Conservation (phyloP, 495 filamentous ascomycete genomes). For the Aspergillus sclerotiicarbonarius region DNA sequence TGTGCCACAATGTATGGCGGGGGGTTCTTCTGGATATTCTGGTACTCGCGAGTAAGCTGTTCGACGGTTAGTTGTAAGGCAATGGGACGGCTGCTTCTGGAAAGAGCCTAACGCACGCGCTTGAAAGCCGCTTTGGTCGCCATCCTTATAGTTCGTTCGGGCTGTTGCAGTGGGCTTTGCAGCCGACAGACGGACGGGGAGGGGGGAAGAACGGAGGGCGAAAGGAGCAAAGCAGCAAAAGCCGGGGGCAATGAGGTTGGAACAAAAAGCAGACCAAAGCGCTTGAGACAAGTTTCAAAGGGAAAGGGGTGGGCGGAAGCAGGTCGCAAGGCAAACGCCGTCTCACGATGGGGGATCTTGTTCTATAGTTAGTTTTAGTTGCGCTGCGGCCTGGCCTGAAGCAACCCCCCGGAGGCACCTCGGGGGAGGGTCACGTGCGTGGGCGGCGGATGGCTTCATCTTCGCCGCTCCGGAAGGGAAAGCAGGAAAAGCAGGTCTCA, state of each 20-base stretch:
- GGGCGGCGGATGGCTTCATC: slow-evolving; percentile 18
- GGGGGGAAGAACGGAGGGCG: neutral
- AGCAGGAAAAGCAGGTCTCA: slow-evolving; percentile 15
- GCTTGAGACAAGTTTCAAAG: neutral
- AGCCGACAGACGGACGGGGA: neutral
- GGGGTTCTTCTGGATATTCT: slow-evolving; percentile 85
- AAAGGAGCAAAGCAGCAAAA: neutral
- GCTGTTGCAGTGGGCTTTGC: neutral
- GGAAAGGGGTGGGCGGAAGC: neutral
- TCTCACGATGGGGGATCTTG: too few relatives aligned
- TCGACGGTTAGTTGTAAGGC: slow-evolving; percentile 17
- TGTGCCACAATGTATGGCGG: slow-evolving; percentile 92
- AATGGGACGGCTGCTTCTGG: neutral
- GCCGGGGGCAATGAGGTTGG: neutral
- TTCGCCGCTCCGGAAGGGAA: slow-evolving; percentile 14
- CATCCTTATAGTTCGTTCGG: slow-evolving; percentile 46
- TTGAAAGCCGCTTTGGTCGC: slow-evolving; percentile 81
- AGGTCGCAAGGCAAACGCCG: neutral
- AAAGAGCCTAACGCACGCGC: slow-evolving; percentile 55
- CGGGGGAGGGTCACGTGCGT: slow-evolving; percentile 28
- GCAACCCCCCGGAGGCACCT: neutral
- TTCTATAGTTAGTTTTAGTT: too few relatives aligned
- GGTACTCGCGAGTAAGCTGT: slow-evolving; percentile 91
- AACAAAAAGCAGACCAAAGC: neutral
- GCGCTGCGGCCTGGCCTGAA: neutral